Percentiles rank a stretch among this genome's conserved stretches.
Evolutionary conservation across 2,329 filamentous ascomycete species (phyloP).

Genomic region (Neurospora sp.): DNA sequence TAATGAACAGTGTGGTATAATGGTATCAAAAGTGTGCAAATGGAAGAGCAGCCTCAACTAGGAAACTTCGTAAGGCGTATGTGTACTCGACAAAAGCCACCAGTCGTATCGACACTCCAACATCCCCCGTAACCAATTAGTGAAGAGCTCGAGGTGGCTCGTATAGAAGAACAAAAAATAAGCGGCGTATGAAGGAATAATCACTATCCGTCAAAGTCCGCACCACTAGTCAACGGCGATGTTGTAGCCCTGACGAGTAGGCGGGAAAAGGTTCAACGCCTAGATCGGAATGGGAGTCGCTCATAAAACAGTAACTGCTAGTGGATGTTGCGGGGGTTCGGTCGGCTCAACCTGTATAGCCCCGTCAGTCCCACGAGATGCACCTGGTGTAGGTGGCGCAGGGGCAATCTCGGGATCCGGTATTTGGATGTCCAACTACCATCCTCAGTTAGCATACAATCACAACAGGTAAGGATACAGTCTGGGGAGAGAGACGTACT

Average conservation of each 20-base stretch:
- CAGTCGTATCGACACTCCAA: slow-evolving; percentile 4
- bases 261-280: not conserved
- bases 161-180: not conserved
- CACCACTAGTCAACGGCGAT: too few species aligned
- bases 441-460: slow-evolving; percentile 16
- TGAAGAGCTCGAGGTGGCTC: not conserved
- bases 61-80: not conserved
- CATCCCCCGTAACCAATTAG: not conserved
- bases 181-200: not conserved
- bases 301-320: slow-evolving; percentile 7
- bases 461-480: not conserved
- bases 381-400: slow-evolving; percentile 34
- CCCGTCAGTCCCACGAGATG: slow-evolving; percentile 6
- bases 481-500: slow-evolving; percentile 34
- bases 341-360: slow-evolving; percentile 22
- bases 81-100: not conserved
- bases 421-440: slow-evolving; percentile 69
- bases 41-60: not conserved
- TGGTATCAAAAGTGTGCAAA: not conserved
- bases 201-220: not conserved
- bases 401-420: slow-evolving; percentile 63
- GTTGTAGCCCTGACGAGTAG: not conserved
- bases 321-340: slow-evolving; percentile 2
- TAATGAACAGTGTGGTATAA: not conserved
- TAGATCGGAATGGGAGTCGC: not conserved